These are phyloP conservation scores for Tilletia caries DNA, from an alignment of 1,284 basidiomycete species.

Conservation along the genomic window DNA sequence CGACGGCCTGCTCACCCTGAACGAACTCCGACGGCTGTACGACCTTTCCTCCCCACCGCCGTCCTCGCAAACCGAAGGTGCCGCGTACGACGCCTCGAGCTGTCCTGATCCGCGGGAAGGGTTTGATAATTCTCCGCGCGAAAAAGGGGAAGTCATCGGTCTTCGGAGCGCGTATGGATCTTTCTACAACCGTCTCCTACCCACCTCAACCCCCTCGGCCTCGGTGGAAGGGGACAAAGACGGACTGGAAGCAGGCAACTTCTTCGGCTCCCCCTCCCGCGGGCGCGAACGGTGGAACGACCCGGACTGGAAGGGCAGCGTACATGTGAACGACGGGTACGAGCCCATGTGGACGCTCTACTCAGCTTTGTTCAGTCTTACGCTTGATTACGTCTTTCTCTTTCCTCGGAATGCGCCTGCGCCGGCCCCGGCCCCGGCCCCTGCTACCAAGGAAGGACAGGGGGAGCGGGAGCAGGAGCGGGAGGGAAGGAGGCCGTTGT, in stretches of 20 bases:
- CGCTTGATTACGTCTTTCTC: slow-evolving; percentile 72
- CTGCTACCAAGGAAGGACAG: background rate
- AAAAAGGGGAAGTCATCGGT: slow-evolving; percentile 15
- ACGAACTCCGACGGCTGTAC: slow-evolving; percentile 65
- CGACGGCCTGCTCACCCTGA: slow-evolving; percentile 71
- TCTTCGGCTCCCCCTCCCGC: slow-evolving; percentile 32
- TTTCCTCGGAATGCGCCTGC: slow-evolving; percentile 41
- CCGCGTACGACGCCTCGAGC: background rate
- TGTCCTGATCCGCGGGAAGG: background rate
- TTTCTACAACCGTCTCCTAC: slow-evolving; percentile 55
- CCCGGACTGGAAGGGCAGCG: slow-evolving; percentile 24
- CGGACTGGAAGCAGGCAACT: slow-evolving; percentile 31
- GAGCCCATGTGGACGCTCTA: slow-evolving; percentile 53
- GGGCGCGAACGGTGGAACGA: slow-evolving; percentile 45
- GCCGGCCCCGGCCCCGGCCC: background rate
- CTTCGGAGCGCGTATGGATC: slow-evolving; percentile 54
- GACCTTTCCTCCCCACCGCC: slow-evolving; percentile 40
- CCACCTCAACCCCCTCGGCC: slow-evolving; percentile 11
- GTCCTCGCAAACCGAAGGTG: slow-evolving; percentile 1
- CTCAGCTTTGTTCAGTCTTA: slow-evolving; percentile 46
- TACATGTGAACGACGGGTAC: slow-evolving; percentile 32
- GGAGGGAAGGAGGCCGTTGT: slow-evolving; percentile 11
- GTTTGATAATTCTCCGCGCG: background rate
- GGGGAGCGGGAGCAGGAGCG: background rate
- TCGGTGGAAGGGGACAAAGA: background rate